These are phyloP conservation scores for Trichomonas tenax DNA, from an alignment of 208 protist genomes.

Conservation along the genomic window DNA sequence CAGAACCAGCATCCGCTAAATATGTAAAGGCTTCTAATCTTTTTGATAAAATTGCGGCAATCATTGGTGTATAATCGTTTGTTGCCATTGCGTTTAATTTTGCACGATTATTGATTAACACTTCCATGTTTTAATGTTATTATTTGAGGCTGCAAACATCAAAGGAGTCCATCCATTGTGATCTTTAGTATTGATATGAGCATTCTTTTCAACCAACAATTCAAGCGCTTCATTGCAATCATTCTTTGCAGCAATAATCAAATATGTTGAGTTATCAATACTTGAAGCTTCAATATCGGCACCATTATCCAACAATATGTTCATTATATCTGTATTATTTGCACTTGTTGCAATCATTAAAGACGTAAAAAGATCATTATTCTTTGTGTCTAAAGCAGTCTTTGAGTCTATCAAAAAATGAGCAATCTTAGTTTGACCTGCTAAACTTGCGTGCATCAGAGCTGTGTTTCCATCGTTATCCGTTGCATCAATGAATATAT, in stretches of 20 bases:
- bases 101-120: neutral
- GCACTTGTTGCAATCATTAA: neutral
- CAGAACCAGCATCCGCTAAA: neutral
- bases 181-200: neutral
- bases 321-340: neutral
- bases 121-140: neutral
- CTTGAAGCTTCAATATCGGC: neutral
- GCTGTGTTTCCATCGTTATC: neutral
- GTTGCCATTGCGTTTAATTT: neutral
- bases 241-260: neutral
- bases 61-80: neutral
- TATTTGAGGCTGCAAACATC: neutral
- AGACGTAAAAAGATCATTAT: neutral
- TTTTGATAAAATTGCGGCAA: neutral
- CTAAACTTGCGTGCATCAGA: neutral
- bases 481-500: neutral
- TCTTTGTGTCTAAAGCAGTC: neutral
- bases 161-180: neutral
- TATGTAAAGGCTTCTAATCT: neutral
- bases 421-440: neutral
- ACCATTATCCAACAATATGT: neutral
- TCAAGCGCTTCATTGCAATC: neutral
- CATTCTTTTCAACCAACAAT: neutral
- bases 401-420: neutral
- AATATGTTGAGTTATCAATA: neutral